These are phyloP conservation scores for Rhazya stricta DNA, from an alignment of 257 asterid species.

Conservation along the genomic window DNA sequence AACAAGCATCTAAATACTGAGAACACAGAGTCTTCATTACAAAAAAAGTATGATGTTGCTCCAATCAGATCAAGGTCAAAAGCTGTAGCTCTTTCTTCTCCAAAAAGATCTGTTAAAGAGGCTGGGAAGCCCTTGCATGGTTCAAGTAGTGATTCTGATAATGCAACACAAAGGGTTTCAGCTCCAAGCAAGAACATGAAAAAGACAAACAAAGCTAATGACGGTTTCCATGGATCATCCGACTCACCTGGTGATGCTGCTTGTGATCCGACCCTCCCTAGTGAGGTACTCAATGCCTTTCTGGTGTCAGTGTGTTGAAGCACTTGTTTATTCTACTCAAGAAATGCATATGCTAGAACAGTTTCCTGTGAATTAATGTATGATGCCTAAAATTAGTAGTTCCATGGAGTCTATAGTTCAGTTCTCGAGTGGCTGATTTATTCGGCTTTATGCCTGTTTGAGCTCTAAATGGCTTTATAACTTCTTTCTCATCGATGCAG, in stretches of 20 bases:
- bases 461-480: conserved; percentile 23
- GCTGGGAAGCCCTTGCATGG: conserved; percentile 35
- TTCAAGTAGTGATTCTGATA: conserved; percentile 49
- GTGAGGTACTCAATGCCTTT: conserved; percentile 50
- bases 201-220: conserved; percentile 35
- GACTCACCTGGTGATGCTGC: conserved; percentile 33
- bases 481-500: conserved; percentile 39
- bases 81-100: conserved; percentile 38
- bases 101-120: conserved; percentile 45
- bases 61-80: conserved; percentile 41
- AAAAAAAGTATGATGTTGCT: conserved; percentile 37
- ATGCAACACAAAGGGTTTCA: conserved; percentile 34
- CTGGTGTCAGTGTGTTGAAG: neutral
- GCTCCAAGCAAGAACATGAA: conserved; percentile 31
- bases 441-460: conserved; percentile 9
- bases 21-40: conserved; percentile 40
- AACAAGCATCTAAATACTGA: conserved; percentile 32
- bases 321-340: neutral
- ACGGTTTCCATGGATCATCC: conserved; percentile 35
- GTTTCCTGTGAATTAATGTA: neutral
- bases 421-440: neutral
- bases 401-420: neutral
- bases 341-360: neutral
- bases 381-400: neutral
- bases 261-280: conserved; percentile 59